These are phyloP conservation scores for Chaetomium globosum DNA, from an alignment of 2,329 filamentous ascomycete genomes.

Conservation along the genomic window DNA sequence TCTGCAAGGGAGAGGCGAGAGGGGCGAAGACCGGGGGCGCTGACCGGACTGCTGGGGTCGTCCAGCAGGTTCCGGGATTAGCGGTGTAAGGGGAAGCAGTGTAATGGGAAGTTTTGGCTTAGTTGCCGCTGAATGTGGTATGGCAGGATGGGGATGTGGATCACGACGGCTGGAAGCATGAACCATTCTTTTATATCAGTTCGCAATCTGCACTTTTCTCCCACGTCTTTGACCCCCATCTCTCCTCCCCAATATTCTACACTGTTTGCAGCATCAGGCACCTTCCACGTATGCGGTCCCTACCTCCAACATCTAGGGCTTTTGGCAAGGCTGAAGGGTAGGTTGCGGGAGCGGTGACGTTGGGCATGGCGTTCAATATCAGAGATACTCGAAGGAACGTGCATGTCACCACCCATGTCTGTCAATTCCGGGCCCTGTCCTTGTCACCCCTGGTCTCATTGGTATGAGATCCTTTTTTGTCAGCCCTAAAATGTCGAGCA, in stretches of 20 bases:
- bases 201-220: background rate
- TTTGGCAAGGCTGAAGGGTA: background rate
- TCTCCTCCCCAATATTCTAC: background rate
- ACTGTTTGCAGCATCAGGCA: background rate
- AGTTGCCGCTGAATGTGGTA: background rate
- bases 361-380: slow-evolving; percentile 6
- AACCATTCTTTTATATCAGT: background rate
- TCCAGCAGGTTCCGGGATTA: background rate
- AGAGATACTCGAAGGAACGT: background rate
- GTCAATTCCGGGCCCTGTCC: background rate
- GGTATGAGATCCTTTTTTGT: background rate
- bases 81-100: background rate
- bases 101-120: background rate
- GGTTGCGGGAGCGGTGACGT: background rate
- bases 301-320: background rate
- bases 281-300: background rate
- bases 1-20: slow-evolving; percentile 3
- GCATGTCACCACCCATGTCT: background rate
- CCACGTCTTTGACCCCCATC: background rate
- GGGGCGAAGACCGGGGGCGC: background rate
- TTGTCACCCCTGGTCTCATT: background rate
- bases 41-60: background rate
- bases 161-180: background rate
- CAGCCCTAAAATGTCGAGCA: background rate
- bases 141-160: background rate